Conservation (phyloP, 2,329 filamentous ascomycete species). For the Penicillium italicum region DNA sequence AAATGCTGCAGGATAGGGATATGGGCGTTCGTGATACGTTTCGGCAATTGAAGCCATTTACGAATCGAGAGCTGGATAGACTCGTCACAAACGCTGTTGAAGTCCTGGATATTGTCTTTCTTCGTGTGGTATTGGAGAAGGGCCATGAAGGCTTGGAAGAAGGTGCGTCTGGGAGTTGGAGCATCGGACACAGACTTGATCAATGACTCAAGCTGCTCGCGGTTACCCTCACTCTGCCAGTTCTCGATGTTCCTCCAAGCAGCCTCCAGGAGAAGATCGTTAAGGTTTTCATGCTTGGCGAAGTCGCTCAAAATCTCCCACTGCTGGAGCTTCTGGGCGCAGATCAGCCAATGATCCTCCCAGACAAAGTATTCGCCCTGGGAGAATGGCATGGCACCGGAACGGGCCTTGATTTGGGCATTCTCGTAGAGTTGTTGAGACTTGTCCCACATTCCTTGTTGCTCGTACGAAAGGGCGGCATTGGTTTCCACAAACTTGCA, state of each 20-base stretch:
- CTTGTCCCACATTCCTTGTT: slow-evolving; percentile 99
- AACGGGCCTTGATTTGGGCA: slow-evolving; percentile 94
- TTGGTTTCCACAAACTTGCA: slow-evolving; percentile 98
- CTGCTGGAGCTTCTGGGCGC: slow-evolving; percentile 95
- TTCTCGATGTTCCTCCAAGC: slow-evolving; percentile 94
- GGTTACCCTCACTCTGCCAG: slow-evolving; percentile 81
- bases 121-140: slow-evolving; percentile 91
- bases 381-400: slow-evolving; percentile 92
- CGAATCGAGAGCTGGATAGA: slow-evolving; percentile 94
- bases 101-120: slow-evolving; percentile 73
- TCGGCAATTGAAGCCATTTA: slow-evolving; percentile 98
- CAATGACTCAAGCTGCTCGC: slow-evolving; percentile 84
- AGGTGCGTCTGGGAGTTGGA: slow-evolving; percentile 85
- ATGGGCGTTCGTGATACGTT: slow-evolving; percentile 88
- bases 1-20: slow-evolving; percentile 95
- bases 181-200: slow-evolving; percentile 98
- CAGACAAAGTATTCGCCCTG: slow-evolving; percentile 97
- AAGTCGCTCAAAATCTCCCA: slow-evolving; percentile 98
- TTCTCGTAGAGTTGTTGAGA: slow-evolving; percentile 95
- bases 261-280: slow-evolving; percentile 90
- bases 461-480: slow-evolving; percentile 93
- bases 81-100: slow-evolving; percentile 88
- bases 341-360: slow-evolving; percentile 99
- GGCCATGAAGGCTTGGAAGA: slow-evolving; percentile 98
- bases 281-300: slow-evolving; percentile 97